These are phyloP conservation scores for Chlamydomonas incerta DNA, from an alignment of 139 green algal species.

Conservation along the genomic window DNA sequence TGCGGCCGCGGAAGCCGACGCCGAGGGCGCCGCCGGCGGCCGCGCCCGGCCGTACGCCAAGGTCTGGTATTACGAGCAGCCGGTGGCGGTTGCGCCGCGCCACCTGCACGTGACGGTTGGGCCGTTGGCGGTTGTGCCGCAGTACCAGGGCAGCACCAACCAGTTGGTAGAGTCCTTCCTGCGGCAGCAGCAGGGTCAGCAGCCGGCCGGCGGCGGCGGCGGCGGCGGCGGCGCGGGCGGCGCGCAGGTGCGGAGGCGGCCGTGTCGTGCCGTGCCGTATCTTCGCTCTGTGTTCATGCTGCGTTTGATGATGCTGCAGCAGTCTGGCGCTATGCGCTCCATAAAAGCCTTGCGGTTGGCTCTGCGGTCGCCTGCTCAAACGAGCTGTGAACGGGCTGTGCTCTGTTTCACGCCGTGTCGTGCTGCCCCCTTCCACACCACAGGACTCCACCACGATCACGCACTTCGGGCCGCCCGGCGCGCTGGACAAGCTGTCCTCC, in stretches of 20 bases:
- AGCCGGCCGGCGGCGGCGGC: too few species aligned
- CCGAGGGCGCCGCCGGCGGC: neutral
- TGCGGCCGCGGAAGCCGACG: neutral
- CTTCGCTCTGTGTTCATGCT: too few species aligned
- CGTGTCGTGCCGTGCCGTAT: neutral
- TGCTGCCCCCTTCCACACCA: too few species aligned
- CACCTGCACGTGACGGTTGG: constrained; percentile 44
- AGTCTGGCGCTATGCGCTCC: too few species aligned
- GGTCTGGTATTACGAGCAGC: constrained; percentile 43
- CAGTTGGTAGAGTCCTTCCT: constrained; percentile 21
- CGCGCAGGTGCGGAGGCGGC: neutral
- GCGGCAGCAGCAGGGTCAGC: neutral
- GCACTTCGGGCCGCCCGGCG: constrained; percentile 25
- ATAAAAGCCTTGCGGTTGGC: too few species aligned
- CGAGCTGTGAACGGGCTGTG: too few species aligned
- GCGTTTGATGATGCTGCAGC: too few species aligned
- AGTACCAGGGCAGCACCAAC: constrained; percentile 41
- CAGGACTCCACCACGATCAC: constrained; percentile 49
- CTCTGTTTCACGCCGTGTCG: too few species aligned
- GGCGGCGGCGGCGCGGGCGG: neutral
- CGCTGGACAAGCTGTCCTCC: neutral
- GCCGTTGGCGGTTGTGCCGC: constrained; percentile 39
- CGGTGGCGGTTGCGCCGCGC: constrained; percentile 10
- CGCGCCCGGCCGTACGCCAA: constrained; percentile 6
- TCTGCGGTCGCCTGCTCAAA: too few species aligned